phyloP scores from a whole-genome alignment of 306 rosid species.

The Cicer yamashitae region DNA sequence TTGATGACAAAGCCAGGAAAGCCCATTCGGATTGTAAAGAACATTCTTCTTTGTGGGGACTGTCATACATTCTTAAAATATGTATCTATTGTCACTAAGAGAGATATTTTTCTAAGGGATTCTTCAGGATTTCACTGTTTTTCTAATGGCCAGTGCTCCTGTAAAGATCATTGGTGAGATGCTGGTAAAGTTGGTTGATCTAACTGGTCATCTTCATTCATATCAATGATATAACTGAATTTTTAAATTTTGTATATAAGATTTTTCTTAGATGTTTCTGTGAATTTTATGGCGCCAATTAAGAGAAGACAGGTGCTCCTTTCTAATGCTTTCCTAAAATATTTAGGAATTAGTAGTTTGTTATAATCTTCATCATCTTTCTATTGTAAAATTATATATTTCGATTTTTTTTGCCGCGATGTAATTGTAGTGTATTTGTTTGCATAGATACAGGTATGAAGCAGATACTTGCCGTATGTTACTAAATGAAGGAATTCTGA shows the following conservation, averaged over 20 bases:
- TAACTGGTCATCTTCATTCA: conserved; percentile 14
- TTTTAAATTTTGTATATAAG: not conserved
- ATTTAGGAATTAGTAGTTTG: not conserved
- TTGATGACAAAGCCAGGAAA: conserved; percentile 67
- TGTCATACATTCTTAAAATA: conserved; percentile 81
- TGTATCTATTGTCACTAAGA: conserved; percentile 68
- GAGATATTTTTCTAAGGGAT: conserved; percentile 72
- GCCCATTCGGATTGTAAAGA: conserved; percentile 76
- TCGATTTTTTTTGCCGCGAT: not conserved
- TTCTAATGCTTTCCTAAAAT: conserved; percentile 11
- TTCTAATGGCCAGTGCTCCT: conserved; percentile 77
- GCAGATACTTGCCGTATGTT: not conserved
- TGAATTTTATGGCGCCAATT: conserved; percentile 11
- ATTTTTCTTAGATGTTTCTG: not conserved
- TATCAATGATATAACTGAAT: conserved; percentile 4
- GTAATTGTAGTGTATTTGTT: not conserved
- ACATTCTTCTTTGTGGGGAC: conserved; percentile 83
- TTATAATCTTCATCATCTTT: not conserved
- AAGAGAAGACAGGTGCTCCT: not conserved
- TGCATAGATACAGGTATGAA: too few relatives aligned
- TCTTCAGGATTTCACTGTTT: conserved; percentile 87
- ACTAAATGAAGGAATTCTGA: not conserved
- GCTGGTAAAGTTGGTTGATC: conserved; percentile 15
- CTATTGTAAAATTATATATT: not conserved
- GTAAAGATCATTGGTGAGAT: conserved; percentile 76